Evolutionary conservation across 805 yeast species (phyloP), one percentile per base, ranked within the genome.

Genomic region (Ogataea zsoltii): DNA sequence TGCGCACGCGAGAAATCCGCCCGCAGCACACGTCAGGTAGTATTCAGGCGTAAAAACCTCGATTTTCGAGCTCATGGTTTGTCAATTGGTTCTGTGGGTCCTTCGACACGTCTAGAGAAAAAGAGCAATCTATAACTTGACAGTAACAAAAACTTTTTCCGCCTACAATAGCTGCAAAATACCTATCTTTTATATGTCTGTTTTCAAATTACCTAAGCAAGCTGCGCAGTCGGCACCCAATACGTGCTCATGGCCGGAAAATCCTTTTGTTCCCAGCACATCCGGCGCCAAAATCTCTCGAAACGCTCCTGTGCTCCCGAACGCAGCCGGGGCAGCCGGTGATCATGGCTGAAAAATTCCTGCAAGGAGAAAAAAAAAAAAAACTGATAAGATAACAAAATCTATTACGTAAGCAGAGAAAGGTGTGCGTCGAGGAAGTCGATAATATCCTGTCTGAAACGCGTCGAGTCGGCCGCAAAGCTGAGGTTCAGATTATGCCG

Each of bases 1-100:
- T 13, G 97, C 97, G 74, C 98, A 92, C 2, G 98, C 97, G 43
- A 85, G 56, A 44, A 83, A 76, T 56, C 92, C 95, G 38, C 91
- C 95, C 32, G 83, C 40, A 3, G 90, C 82, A 67, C 95, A 87
- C 42, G 91, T 82, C 44, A 73, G 71, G 68, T 75, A 86, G 70
- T 82, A 86, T 62, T 84, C 82, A 17, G 74, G 68, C 3, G 87
- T 69, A 68, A 72, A 82, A 38, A 83, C 71, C 49, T 72, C 69
- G 54, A 84, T 80, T 42, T 63, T 60, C 48, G 51, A 32, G 3
- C 37, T 17, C 55, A 48, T 51, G n/a, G n/a, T 13, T 15, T 33
- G 15, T 18, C 15, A 25, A 21, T 21, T 21, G 25, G 9, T 21
- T n/a, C n/a, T n/a, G n/a, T n/a, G n/a, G n/a, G n/a, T n/a, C n/a